Conservation (phyloP, 345 rosid genomes). For the Citropsis articulata region DNA sequence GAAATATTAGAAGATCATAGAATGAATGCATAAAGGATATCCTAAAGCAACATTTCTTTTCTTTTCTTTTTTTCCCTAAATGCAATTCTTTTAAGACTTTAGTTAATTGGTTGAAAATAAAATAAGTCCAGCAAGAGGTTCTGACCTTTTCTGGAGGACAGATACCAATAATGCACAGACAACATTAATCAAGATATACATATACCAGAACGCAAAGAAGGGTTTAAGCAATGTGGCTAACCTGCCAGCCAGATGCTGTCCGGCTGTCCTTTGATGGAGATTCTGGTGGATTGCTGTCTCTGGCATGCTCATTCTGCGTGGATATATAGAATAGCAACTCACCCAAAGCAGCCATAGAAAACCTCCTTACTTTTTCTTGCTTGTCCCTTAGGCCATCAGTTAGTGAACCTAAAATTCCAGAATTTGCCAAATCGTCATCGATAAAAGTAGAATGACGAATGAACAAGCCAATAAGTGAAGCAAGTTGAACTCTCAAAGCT, state of each 20-base stretch:
- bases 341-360: conserved; percentile 97
- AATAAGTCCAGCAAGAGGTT: neutral
- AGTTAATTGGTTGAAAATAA: neutral
- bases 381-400: conserved; percentile 87
- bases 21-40: conserved; percentile 4
- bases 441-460: conserved; percentile 91
- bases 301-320: conserved; percentile 78
- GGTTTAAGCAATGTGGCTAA: conserved; percentile 30
- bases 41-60: neutral
- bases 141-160: neutral
- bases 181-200: neutral
- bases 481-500: conserved; percentile 86
- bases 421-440: conserved; percentile 81
- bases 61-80: neutral
- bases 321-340: conserved; percentile 94
- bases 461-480: conserved; percentile 85
- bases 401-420: conserved; percentile 86
- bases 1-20: neutral
- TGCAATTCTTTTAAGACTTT: neutral
- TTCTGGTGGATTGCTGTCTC: conserved; percentile 60
- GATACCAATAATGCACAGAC: neutral
- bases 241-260: conserved; percentile 85
- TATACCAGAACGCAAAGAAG: neutral
- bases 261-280: conserved; percentile 83
- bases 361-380: conserved; percentile 94